Conservation (phyloP, 768 basidiomycete genomes). For the Amanita inopinata region DNA sequence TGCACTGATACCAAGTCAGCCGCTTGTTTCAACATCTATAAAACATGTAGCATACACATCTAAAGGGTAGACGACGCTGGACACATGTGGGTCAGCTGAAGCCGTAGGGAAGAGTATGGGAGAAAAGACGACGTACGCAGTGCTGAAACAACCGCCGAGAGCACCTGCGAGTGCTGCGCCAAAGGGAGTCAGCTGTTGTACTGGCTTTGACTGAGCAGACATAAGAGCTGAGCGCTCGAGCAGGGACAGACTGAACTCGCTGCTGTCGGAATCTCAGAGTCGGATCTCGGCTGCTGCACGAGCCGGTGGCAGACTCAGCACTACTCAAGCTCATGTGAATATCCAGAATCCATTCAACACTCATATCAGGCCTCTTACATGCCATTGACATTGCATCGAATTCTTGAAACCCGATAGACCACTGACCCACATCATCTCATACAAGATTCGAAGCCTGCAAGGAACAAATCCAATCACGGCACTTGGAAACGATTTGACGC, state of each 20-base stretch:
- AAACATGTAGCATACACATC: conserved; percentile 61
- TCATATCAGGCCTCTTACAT: no score
- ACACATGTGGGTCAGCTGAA: conserved; percentile 8
- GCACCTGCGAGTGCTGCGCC: conserved; percentile 90
- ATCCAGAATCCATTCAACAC: no score
- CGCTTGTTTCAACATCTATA: conserved; percentile 5
- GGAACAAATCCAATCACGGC: conserved; percentile 43
- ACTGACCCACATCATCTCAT: conserved; percentile 51
- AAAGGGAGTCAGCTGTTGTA: conserved; percentile 70
- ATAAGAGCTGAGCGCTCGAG: conserved; percentile 23
- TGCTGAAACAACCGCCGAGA: conserved; percentile 86
- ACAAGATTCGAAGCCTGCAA: conserved; percentile 62
- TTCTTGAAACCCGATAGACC: no score
- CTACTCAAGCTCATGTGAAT: conserved; percentile 32
- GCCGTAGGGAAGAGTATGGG: conserved; percentile 7
- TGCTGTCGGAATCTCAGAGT: no score
- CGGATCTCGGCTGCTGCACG: no score
- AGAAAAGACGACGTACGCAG: conserved; percentile 54
- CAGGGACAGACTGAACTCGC: no score
- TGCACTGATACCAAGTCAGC: conserved; percentile 38
- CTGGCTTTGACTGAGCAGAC: conserved; percentile 47
- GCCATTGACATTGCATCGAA: no score
- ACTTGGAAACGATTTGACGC: background rate
- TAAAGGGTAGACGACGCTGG: conserved; percentile 85
- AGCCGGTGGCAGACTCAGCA: no score